Percentiles rank a stretch among this genome's conserved stretches.
phyloP scores from a whole-genome alignment of 768 basidiomycete genomes.

The Lentinula aciculospora region DNA sequence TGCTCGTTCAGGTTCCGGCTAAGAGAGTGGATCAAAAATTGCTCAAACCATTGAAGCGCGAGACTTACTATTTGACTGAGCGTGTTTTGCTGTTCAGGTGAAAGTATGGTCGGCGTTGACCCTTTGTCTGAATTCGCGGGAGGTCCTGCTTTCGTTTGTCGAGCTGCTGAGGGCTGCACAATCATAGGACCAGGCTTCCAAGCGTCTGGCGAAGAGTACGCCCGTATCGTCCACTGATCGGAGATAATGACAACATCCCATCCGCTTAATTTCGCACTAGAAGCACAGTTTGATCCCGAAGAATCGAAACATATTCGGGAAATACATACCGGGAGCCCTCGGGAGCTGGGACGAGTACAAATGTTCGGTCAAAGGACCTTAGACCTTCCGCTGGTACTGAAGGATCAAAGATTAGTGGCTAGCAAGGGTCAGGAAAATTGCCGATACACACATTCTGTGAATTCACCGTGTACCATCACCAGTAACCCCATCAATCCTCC shows the following conservation, averaged over 20 bases:
- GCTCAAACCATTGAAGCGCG: slow-evolving; percentile 3
- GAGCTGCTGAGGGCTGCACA: slow-evolving; percentile 42
- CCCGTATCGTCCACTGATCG: slow-evolving; percentile 79
- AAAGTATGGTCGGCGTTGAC: slow-evolving; percentile 21
- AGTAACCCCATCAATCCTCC: slow-evolving; percentile 60
- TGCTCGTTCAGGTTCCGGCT: slow-evolving; percentile 69
- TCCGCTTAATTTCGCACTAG: slow-evolving; percentile 69
- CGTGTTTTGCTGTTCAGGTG: slow-evolving; percentile 43
- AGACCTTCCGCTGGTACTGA: slow-evolving; percentile 70
- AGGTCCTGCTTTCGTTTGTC: not conserved
- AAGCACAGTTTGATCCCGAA: slow-evolving; percentile 5
- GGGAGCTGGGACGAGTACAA: slow-evolving; percentile 77
- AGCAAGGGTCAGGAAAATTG: not conserved
- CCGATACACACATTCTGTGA: slow-evolving; percentile 70
- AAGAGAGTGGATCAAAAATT: slow-evolving; percentile 8
- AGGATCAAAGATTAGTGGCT: not conserved
- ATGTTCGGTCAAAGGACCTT: slow-evolving; percentile 91
- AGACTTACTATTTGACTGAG: slow-evolving; percentile 55
- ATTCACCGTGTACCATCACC: slow-evolving; percentile 83
- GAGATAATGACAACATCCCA: slow-evolving; percentile 92
- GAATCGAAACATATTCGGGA: slow-evolving; percentile 1
- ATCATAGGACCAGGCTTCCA: slow-evolving; percentile 74
- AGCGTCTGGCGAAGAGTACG: slow-evolving; percentile 77
- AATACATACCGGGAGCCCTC: slow-evolving; percentile 76
- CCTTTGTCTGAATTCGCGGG: slow-evolving; percentile 11